These are phyloP conservation scores for Balakata baccata DNA, from an alignment of 345 rosid species.

Conservation along the genomic window DNA sequence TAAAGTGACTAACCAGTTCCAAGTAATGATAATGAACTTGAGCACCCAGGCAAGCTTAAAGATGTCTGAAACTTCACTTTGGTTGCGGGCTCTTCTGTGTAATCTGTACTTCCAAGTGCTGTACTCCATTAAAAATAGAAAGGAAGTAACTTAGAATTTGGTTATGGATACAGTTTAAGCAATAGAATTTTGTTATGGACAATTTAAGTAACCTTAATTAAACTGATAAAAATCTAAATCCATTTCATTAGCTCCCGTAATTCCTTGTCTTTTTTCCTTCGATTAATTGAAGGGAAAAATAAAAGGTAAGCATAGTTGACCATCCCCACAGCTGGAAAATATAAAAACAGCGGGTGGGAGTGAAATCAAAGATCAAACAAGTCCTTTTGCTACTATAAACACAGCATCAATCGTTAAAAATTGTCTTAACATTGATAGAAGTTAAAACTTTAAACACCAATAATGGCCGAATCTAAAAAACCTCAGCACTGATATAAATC, in stretches of 20 bases:
- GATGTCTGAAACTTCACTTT: slow-evolving; percentile 60
- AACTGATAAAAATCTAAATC: neutral
- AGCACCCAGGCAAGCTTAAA: slow-evolving; percentile 63
- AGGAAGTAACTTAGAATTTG: neutral
- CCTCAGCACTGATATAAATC: neutral
- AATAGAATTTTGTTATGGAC: neutral
- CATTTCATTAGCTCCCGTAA: neutral
- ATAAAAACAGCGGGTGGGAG: neutral
- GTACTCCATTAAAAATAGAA: slow-evolving; percentile 9
- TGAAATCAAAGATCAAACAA: neutral
- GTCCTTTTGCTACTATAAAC: neutral
- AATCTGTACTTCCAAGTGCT: slow-evolving; percentile 61
- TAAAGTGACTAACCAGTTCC: slow-evolving; percentile 63
- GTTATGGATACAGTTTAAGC: neutral
- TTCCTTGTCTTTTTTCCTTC: neutral
- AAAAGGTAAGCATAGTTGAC: neutral
- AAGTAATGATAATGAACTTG: slow-evolving; percentile 51
- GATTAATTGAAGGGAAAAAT: neutral
- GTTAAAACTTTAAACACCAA: no score
- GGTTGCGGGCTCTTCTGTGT: slow-evolving; percentile 58
- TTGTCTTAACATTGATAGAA: no score
- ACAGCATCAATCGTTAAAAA: neutral
- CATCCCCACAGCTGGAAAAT: neutral
- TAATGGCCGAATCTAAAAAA: neutral
- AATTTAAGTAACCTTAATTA: neutral